These are phyloP conservation scores for Fomitopsis betulina DNA, from an alignment of 1,284 basidiomycete genomes.

Conservation along the genomic window DNA sequence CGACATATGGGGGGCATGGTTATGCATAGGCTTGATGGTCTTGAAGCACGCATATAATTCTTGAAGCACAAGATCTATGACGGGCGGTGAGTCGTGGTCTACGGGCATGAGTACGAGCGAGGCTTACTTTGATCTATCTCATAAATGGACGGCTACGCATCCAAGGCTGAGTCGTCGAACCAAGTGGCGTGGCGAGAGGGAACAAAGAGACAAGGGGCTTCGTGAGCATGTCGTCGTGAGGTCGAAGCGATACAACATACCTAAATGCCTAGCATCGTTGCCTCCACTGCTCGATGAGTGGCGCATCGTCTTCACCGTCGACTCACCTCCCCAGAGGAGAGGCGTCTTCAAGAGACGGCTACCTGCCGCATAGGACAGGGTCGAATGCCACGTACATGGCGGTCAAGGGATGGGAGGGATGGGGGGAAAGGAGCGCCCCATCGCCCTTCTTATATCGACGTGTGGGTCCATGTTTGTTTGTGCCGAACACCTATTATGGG, in stretches of 20 bases:
- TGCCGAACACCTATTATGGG: not conserved
- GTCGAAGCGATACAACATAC: too few species aligned
- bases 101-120: not conserved
- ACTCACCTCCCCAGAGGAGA: not conserved
- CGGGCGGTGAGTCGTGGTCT: not conserved
- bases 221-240: too few species aligned
- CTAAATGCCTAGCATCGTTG: not conserved
- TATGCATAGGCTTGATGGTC: not conserved
- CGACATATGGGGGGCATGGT: too few species aligned
- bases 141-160: not conserved
- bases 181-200: not conserved
- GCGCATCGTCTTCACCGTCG: not conserved
- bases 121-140: not conserved
- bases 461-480: not conserved
- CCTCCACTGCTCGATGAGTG: not conserved
- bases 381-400: not conserved
- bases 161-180: not conserved
- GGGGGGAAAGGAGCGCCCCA: not conserved
- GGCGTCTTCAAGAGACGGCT: not conserved
- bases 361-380: not conserved
- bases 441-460: not conserved
- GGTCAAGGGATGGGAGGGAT: not conserved
- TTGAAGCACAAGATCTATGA: not conserved
- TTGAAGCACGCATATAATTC: not conserved
- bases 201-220: too few species aligned